A percentile compares a stretch with the other conserved stretches of the same genome.
Conservation (phyloP, 345 rosid species). For the Gynandropsis gynandra region DNA sequence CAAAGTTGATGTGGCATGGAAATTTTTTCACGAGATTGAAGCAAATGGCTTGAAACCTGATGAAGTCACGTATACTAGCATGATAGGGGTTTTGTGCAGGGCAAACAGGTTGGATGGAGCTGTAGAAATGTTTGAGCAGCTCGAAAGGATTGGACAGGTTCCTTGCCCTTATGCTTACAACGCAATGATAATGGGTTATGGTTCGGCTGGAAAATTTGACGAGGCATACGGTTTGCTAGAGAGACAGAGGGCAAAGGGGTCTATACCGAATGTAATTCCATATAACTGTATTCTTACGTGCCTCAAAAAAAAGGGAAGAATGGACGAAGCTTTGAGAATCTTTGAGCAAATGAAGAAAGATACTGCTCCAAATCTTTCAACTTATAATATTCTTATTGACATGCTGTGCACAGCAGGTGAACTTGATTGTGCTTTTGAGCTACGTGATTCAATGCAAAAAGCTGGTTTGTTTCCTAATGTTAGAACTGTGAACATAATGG, state of each 20-base stretch:
- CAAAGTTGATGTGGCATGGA: constrained; percentile 94
- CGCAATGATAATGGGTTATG: constrained; percentile 98
- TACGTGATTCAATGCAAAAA: constrained; percentile 75
- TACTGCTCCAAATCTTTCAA: constrained; percentile 64
- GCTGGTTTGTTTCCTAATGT: constrained; percentile 82
- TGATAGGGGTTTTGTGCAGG: constrained; percentile 84
- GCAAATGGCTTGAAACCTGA: constrained; percentile 63
- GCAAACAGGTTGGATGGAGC: constrained; percentile 76
- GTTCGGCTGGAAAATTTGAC: constrained; percentile 75
- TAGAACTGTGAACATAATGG: constrained; percentile 81
- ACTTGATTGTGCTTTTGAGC: constrained; percentile 55
- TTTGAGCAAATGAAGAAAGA: constrained; percentile 88
- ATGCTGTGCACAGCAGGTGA: constrained; percentile 72
- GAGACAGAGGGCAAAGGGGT: constrained; percentile 79
- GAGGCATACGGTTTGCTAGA: constrained; percentile 72
- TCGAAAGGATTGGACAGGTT: constrained; percentile 56
- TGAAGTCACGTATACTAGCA: constrained; percentile 84
- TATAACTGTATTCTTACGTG: constrained; percentile 89
- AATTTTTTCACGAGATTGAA: constrained; percentile 88
- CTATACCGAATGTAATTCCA: constrained; percentile 80
- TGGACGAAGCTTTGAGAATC: constrained; percentile 54
- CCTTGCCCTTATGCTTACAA: constrained; percentile 91
- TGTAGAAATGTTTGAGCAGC: constrained; percentile 70
- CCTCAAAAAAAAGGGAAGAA: constrained; percentile 63
- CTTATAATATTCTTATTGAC: constrained; percentile 77